Evolutionary conservation across 106 monocot species (phyloP), one percentile per base, ranked within the genome.

Genomic region (Narthecium ossifragum): DNA sequence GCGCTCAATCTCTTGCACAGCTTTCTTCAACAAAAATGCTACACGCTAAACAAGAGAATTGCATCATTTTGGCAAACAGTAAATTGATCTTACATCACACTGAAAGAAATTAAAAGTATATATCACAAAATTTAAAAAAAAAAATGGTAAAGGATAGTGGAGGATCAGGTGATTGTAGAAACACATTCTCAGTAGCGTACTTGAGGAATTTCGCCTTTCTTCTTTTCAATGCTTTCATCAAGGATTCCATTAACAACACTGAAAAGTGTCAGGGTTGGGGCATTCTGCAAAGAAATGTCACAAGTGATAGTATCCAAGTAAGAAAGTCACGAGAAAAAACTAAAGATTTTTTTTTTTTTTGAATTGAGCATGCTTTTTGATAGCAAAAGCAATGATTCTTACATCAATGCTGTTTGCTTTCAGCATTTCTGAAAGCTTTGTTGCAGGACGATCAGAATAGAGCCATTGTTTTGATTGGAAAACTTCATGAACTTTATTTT

Each of bases 181-280:
- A 26, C 12, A 49, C 27, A 14, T 6, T 27, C 25, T 75, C 33
- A 61, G 65, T 70, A 46, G 65, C 84, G 72, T 83, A 93, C 93
- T 74, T 89, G 72, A 82, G 85, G 88, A 53, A 89, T 65, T 67
- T 93, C 82, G 18, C 75, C 83, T 75, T 72, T 84, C 67, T 78
- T 78, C 50, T 59, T 80, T 64, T 88, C 80, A 39, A 72, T 76
- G 61, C 75, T 81, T 69, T 92, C 88, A 69, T 84, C 88, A 43
- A 92, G 75, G 53, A 87, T 77, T 50, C 77, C 61, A 53, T 79
- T 66, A 27, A 73, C 64, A 32, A 86, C 54, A 61, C 77, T 72
- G 56, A 84, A 43, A 55, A 92, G 77, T 51, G 80, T 71, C 55
- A 75, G 86, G 5, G 83, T 77, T 25, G 92, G 83, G 10, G 80